phyloP scores from a whole-genome alignment of 202 grass and related monocot species.

The Setaria italica region DNA sequence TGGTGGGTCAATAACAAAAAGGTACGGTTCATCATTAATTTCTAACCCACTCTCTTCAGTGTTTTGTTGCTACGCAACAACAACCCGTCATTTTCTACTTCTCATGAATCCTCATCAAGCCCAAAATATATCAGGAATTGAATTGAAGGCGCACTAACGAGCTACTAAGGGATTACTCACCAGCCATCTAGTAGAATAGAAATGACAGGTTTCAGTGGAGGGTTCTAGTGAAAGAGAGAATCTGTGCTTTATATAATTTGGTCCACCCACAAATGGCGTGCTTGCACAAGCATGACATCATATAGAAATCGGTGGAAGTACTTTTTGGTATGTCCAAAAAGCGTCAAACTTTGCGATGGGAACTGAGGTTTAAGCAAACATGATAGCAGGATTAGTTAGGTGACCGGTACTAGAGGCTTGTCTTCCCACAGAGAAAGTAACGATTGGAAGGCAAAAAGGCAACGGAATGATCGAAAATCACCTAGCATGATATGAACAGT shows the following conservation, averaged over 20 bases:
- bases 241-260: not conserved
- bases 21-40: slow-evolving; percentile 23
- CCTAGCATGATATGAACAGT: not conserved
- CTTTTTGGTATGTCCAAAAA: slow-evolving; percentile 1
- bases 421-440: not conserved
- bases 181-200: slow-evolving; percentile 6
- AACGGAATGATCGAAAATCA: not conserved
- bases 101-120: not conserved
- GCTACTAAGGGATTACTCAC: not conserved
- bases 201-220: slow-evolving; percentile 17
- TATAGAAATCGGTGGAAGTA: not conserved
- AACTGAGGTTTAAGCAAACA: not conserved
- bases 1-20: slow-evolving; percentile 19
- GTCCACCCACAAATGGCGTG: not conserved
- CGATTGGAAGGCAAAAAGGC: not conserved
- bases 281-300: slow-evolving; percentile 25
- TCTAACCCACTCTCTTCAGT: slow-evolving; percentile 38
- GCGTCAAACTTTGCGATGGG: not conserved
- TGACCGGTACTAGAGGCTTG: not conserved
- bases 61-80: slow-evolving; percentile 24
- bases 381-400: not conserved
- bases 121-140: not conserved
- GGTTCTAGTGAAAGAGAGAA: slow-evolving; percentile 37
- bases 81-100: slow-evolving; percentile 20
- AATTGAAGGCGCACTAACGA: not conserved